Evolutionary conservation across 2,329 filamentous ascomycete genomes (phyloP).

Genomic region (Penicillium sp.): DNA sequence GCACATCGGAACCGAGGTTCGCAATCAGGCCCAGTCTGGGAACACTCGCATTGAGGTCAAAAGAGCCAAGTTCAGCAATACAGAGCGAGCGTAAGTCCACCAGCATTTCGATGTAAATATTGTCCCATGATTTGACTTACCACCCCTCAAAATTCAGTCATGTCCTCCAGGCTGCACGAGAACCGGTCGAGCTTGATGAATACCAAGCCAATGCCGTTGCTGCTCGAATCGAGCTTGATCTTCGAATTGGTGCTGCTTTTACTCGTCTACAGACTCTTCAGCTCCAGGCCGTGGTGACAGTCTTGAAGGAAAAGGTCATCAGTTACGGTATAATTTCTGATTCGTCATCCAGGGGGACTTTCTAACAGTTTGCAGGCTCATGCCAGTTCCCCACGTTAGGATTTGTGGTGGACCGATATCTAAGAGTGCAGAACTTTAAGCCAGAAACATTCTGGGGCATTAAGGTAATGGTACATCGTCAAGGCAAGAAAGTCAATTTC

Average conservation of each 20-base stretch:
- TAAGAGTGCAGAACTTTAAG: conserved; percentile 88
- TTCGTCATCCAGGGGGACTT: not conserved
- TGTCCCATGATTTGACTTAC: not conserved
- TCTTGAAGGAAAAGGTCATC: conserved; percentile 63
- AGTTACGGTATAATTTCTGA: conserved; percentile 68
- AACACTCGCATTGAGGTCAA: conserved; percentile 76
- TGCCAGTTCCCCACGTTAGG: conserved; percentile 97
- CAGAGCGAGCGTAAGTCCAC: conserved; percentile 72
- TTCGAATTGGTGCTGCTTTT: conserved; percentile 89
- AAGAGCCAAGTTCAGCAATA: conserved; percentile 90
- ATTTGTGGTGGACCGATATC: conserved; percentile 95
- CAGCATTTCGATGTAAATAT: not conserved
- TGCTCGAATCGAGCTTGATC: conserved; percentile 85
- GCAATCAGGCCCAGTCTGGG: conserved; percentile 70
- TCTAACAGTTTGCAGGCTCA: conserved; percentile 56
- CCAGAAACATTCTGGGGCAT: conserved; percentile 92
- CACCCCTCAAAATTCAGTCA: conserved; percentile 56
- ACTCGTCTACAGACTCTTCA: conserved; percentile 81
- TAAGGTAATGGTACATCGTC: conserved; percentile 73
- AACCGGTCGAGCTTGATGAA: conserved; percentile 75
- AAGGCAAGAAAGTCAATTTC: conserved; percentile 77
- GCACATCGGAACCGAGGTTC: conserved; percentile 89
- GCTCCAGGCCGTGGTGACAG: conserved; percentile 68
- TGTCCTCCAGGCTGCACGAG: conserved; percentile 76
- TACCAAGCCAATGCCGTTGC: conserved; percentile 82